Conservation (phyloP, 2,329 filamentous ascomycete genomes). For the Aspergillus candidus region DNA sequence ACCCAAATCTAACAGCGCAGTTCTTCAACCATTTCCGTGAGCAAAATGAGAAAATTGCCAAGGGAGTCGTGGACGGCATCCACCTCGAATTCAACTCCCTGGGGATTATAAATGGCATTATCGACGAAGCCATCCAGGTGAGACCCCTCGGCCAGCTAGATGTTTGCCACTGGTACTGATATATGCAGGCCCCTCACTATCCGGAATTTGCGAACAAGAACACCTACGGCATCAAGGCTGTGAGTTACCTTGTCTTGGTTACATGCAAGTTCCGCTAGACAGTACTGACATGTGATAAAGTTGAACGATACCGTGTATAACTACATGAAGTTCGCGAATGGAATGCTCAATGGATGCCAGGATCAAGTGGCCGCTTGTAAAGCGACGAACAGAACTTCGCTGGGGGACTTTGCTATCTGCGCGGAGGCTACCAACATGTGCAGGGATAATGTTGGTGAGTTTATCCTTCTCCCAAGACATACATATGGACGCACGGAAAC, state of each 20-base stretch:
- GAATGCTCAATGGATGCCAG: constrained; percentile 56
- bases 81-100: constrained; percentile 50
- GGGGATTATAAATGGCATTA: constrained; percentile 53
- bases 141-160: not conserved
- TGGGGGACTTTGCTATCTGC: constrained; percentile 48
- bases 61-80: constrained; percentile 44
- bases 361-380: constrained; percentile 63
- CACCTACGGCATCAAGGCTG: constrained; percentile 48
- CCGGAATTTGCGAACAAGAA: constrained; percentile 51
- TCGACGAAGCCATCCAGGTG: constrained; percentile 48
- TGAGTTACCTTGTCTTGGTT: constrained; percentile 10
- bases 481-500: too few species aligned
- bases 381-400: constrained; percentile 53
- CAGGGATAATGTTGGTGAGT: constrained; percentile 47
- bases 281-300: constrained; percentile 10
- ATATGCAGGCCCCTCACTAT: constrained; percentile 35
- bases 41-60: constrained; percentile 51
- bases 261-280: too few species aligned
- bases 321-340: constrained; percentile 52
- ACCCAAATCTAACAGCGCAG: constrained; percentile 15
- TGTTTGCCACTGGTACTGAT: not conserved
- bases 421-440: constrained; percentile 51
- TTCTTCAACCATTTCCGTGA: constrained; percentile 55
- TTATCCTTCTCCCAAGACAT: not conserved
- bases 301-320: constrained; percentile 55